phyloP scores from a whole-genome alignment of 805 yeast species.

The Cyberlindnera mycetangii region DNA sequence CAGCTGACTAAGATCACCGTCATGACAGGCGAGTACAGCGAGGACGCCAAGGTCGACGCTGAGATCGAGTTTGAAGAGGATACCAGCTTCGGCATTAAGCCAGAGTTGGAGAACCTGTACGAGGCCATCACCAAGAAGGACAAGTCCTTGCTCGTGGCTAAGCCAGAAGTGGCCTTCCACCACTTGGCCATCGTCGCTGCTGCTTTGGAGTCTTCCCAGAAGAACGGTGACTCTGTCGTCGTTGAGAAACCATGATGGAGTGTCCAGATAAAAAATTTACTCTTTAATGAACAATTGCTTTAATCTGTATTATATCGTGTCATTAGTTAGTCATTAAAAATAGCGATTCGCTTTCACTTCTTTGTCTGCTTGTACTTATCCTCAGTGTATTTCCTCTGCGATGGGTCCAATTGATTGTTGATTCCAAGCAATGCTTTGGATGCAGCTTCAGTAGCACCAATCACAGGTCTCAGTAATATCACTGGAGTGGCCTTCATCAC shows the following conservation, averaged over 20 bases:
- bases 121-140: constrained; percentile 63
- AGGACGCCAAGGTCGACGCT: constrained; percentile 21
- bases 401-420: constrained; percentile 74
- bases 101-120: constrained; percentile 52
- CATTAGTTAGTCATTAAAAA: constrained; percentile 1
- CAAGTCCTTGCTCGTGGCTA: constrained; percentile 50
- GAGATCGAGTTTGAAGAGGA: constrained; percentile 34
- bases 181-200: constrained; percentile 91
- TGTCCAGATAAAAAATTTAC: no score
- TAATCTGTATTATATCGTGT: background rate
- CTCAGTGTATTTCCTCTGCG: constrained; percentile 50
- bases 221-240: constrained; percentile 48
- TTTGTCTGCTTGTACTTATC: constrained; percentile 57
- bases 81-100: constrained; percentile 51
- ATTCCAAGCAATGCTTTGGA: constrained; percentile 81
- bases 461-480: constrained; percentile 75
- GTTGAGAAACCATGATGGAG: constrained; percentile 38
- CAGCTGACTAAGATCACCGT: constrained; percentile 34
- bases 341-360: constrained; percentile 5
- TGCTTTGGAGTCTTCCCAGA: constrained; percentile 63
- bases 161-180: constrained; percentile 85
- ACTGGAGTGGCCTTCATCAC: constrained; percentile 78
- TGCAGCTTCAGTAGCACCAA: constrained; percentile 90
- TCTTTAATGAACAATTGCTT: background rate
- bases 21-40: constrained; percentile 29